Conservation (phyloP, 768 basidiomycete species). For the Boletales sp. region DNA sequence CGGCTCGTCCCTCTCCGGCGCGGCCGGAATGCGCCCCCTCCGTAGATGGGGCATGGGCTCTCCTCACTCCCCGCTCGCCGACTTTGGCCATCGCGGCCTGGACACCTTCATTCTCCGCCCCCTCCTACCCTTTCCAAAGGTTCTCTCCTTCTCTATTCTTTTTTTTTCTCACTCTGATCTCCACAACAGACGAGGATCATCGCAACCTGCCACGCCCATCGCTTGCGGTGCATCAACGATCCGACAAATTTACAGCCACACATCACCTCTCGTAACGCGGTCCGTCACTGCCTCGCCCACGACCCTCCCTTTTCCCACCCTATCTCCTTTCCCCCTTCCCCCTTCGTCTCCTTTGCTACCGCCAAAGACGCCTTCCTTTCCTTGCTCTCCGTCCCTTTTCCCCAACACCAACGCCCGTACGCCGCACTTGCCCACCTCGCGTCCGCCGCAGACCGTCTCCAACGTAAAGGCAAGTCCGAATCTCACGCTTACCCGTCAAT, state of each 20-base stretch:
- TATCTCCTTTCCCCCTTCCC: conserved; percentile 25
- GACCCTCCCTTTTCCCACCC: conserved; percentile 12
- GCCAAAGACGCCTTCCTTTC: conserved; percentile 31
- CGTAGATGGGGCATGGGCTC: conserved; percentile 81
- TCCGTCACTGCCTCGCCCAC: conserved; percentile 46
- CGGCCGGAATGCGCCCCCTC: conserved; percentile 62
- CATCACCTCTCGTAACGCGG: conserved; percentile 67
- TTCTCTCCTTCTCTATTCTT: conserved; percentile 22
- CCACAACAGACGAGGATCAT: conserved; percentile 67
- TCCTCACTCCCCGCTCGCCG: conserved; percentile 30
- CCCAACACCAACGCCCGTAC: conserved; percentile 37
- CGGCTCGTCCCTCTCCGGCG: conserved; percentile 54
- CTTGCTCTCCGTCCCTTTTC: conserved; percentile 31
- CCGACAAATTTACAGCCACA: conserved; percentile 72
- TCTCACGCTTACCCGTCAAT: not conserved
- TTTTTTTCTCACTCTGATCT: not conserved
- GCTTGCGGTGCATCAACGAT: conserved; percentile 61
- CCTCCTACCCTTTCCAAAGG: conserved; percentile 66
- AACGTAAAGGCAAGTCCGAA: conserved; percentile 42
- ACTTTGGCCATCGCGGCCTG: conserved; percentile 57
- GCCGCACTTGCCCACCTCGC: conserved; percentile 36
- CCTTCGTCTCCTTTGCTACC: conserved; percentile 30
- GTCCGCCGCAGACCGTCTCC: conserved; percentile 36
- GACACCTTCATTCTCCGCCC: conserved; percentile 69
- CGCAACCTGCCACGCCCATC: conserved; percentile 66